These are phyloP conservation scores for Monilinia vaccinii-corymbosi DNA, from an alignment of 2,329 filamentous ascomycete genomes.

Conservation along the genomic window DNA sequence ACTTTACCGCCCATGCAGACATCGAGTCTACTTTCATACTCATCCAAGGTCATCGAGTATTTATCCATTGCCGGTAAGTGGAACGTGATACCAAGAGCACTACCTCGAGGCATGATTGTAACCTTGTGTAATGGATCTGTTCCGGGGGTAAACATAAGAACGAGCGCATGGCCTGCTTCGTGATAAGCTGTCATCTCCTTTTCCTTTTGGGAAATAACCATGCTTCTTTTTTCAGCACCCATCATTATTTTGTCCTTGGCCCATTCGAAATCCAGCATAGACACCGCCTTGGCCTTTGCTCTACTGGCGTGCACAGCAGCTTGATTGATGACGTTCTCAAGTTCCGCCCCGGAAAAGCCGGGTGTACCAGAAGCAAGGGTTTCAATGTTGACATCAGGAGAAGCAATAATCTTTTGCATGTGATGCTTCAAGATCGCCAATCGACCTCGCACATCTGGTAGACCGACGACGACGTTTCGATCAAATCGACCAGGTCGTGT, in stretches of 20 bases:
- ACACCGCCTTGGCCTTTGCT: constrained; percentile 65
- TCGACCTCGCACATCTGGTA: constrained; percentile 89
- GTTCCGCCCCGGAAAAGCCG: constrained; percentile 87
- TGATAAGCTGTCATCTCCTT: constrained; percentile 95
- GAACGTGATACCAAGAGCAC: constrained; percentile 77
- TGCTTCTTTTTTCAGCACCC: constrained; percentile 85
- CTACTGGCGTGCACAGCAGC: constrained; percentile 92
- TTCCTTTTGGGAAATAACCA: constrained; percentile 86
- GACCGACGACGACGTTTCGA: constrained; percentile 76
- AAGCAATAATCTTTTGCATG: constrained; percentile 79
- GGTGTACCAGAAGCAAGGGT: constrained; percentile 79
- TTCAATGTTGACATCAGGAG: constrained; percentile 71
- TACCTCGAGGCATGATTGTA: constrained; percentile 87
- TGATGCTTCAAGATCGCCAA: constrained; percentile 91
- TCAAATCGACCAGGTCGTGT: constrained; percentile 94
- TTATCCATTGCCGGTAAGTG: constrained; percentile 87
- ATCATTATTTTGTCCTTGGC: constrained; percentile 97
- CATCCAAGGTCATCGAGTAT: constrained; percentile 76
- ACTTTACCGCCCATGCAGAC: constrained; percentile 79
- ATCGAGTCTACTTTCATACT: constrained; percentile 74
- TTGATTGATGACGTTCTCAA: constrained; percentile 95
- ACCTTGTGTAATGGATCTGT: constrained; percentile 86
- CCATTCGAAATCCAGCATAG: constrained; percentile 82
- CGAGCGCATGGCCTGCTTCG: constrained; percentile 89
- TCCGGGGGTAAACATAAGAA: constrained; percentile 70